Evolutionary conservation across 805 yeast genomes (phyloP).

Genomic region (Saccharomycopsis olivae): DNA sequence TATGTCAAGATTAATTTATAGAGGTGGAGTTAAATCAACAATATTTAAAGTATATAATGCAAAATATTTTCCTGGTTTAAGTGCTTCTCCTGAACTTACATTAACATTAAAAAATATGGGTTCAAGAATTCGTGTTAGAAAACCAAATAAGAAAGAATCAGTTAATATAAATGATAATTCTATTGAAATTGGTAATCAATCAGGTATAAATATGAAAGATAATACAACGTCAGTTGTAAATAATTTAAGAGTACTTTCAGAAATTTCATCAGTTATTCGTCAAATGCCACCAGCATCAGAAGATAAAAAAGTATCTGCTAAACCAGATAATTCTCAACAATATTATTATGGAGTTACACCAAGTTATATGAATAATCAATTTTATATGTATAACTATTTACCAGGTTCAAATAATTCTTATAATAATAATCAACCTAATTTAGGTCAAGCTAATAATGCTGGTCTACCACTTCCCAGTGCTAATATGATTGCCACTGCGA

Average conservation of each 20-base stretch:
- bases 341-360: not conserved
- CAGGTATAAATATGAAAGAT: not conserved
- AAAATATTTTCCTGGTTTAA: conserved; percentile 14
- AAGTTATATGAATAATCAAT: not conserved
- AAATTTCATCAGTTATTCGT: conserved; percentile 6
- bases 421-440: too few species aligned
- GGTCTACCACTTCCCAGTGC: conserved; percentile 5
- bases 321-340: not conserved
- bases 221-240: conserved; percentile 1
- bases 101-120: conserved; percentile 11
- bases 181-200: not conserved
- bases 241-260: conserved; percentile 14
- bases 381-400: not conserved
- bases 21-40: conserved; percentile 8
- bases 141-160: not conserved
- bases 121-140: conserved; percentile 13
- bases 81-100: conserved; percentile 9
- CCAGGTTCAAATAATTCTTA: too few species aligned
- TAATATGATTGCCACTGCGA: conserved; percentile 6
- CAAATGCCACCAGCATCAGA: conserved; percentile 5
- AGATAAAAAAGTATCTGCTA: not conserved
- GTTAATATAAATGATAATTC: too few species aligned
- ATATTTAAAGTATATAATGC: conserved; percentile 12
- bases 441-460: not conserved
- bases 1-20: not conserved